phyloP scores from a whole-genome alignment of 2,329 filamentous ascomycete species.

The Rhynchosporium agropyri region DNA sequence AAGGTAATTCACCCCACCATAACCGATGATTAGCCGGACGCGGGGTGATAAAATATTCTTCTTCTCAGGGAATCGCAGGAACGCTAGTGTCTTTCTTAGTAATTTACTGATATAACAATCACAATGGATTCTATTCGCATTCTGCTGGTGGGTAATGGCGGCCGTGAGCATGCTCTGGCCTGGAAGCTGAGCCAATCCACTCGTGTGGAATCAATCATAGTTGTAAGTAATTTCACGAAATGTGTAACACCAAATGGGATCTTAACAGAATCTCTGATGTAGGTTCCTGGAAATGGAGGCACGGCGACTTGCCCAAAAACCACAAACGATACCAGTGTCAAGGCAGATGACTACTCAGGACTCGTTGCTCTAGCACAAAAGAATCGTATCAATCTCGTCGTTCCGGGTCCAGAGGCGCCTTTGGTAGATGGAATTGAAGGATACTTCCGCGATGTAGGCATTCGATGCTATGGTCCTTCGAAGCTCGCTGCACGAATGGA shows the following conservation, averaged over 20 bases:
- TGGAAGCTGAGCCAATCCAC: slow-evolving; percentile 91
- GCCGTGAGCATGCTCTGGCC: slow-evolving; percentile 89
- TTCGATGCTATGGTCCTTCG: slow-evolving; percentile 72
- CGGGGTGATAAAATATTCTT: too few relatives aligned
- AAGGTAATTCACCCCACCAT: too few relatives aligned
- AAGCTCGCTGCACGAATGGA: slow-evolving; percentile 87
- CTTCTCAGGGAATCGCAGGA: not conserved
- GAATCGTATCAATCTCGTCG: slow-evolving; percentile 76
- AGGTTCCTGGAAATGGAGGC: slow-evolving; percentile 83
- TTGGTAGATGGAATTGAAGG: slow-evolving; percentile 88
- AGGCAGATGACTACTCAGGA: slow-evolving; percentile 71
- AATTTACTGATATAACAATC: not conserved
- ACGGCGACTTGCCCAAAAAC: slow-evolving; percentile 72
- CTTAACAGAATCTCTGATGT: slow-evolving; percentile 48
- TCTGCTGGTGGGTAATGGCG: slow-evolving; percentile 89
- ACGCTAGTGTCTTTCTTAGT: not conserved
- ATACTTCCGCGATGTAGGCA: slow-evolving; percentile 62
- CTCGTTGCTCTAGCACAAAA: slow-evolving; percentile 76
- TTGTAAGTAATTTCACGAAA: slow-evolving; percentile 43
- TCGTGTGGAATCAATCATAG: slow-evolving; percentile 73
- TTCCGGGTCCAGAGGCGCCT: slow-evolving; percentile 92
- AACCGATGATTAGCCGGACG: too few relatives aligned
- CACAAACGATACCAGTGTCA: slow-evolving; percentile 67
- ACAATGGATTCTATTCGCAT: slow-evolving; percentile 52
- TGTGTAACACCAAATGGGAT: not conserved